Base-by-base conservation (phyloP, 2,329 filamentous ascomycete genomes). In the Aotearoamyces nothofagi region DNA sequence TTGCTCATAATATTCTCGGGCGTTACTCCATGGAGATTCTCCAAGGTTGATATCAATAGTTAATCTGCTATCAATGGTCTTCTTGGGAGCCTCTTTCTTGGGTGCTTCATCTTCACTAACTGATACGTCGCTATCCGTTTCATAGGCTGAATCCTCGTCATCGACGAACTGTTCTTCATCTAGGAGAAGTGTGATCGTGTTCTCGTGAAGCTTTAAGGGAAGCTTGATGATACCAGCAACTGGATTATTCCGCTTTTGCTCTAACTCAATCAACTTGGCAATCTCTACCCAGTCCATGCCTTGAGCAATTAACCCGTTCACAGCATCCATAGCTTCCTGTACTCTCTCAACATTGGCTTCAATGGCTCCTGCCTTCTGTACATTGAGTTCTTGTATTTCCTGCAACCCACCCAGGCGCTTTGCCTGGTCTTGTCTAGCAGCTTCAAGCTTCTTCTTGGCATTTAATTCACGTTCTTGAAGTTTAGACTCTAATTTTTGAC, bases 241-340 rank as follows among this genome's bases (percentile, higher is more conserved):
- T 0, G 81, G 71, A 39, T 98, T 98, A 15, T 71, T 64, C 27
- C 75, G 65, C 35, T 63, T 71, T 50, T 92, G 80, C 49, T 96
- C 87, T 39, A 83, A 69, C 49, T 93, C 83, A 29, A 98, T 80
- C 36, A 98, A 57, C 33, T 78, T 79, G 7, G 70, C 82, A 43
- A 96, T 86, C 39, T 94, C 80, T 8, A 83, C 73, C 90, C 90
- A 98, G 44, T 98, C 90, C 84, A 96, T 96, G 8, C 87, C 87
- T 46, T 93, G 83, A 4, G 71, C 71, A 34, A 98, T 71, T n/a
- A 96, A 59, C 1, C 82, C 81, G 50, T 92, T 96, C 30, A 98
- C 77, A 3, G 90, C 84, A 49, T 84, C 81, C 50, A 84, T 84
- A 4, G 83, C 84, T 55, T 96, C 90, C 49, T 93, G 80, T 0